These are phyloP conservation scores for Phaffia rhodozyma DNA, from an alignment of 1,284 basidiomycete genomes.

Conservation along the genomic window DNA sequence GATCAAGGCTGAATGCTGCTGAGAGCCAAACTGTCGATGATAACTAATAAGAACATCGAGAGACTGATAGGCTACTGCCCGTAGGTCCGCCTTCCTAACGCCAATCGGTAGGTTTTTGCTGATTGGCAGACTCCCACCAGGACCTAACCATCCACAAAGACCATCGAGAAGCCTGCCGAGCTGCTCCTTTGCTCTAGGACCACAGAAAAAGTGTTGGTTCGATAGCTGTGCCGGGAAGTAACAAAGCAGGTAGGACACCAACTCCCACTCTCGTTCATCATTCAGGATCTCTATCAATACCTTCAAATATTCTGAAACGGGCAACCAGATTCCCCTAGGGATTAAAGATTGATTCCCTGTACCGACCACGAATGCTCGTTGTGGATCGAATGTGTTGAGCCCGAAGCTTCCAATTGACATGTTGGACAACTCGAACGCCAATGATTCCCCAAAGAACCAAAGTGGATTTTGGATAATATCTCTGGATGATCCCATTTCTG, in stretches of 20 bases:
- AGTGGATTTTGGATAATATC: constrained; percentile 38
- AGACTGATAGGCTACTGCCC: constrained; percentile 76
- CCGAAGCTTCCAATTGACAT: constrained; percentile 59
- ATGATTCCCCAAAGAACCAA: constrained; percentile 67
- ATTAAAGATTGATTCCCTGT: constrained; percentile 39
- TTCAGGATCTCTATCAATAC: constrained; percentile 58
- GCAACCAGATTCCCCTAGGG: constrained; percentile 47
- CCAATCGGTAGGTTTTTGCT: constrained; percentile 31
- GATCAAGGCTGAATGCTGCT: constrained; percentile 54
- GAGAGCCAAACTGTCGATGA: constrained; percentile 57
- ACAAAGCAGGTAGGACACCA: constrained; percentile 82
- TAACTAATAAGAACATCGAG: constrained; percentile 85
- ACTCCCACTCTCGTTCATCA: constrained; percentile 78
- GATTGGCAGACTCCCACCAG: constrained; percentile 35
- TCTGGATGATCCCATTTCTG: constrained; percentile 24
- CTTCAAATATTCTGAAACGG: constrained; percentile 64
- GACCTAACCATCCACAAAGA: constrained; percentile 43
- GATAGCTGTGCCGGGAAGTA: constrained; percentile 82
- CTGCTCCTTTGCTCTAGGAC: constrained; percentile 57
- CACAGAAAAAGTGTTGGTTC: constrained; percentile 96
- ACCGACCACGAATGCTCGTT: constrained; percentile 30
- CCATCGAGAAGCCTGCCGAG: constrained; percentile 54
- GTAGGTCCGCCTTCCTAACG: constrained; percentile 65
- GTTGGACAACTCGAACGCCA: constrained; percentile 54
- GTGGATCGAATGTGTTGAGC: constrained; percentile 57